phyloP scores from a whole-genome alignment of 257 asterid genomes.

The Solanum chaucha region DNA sequence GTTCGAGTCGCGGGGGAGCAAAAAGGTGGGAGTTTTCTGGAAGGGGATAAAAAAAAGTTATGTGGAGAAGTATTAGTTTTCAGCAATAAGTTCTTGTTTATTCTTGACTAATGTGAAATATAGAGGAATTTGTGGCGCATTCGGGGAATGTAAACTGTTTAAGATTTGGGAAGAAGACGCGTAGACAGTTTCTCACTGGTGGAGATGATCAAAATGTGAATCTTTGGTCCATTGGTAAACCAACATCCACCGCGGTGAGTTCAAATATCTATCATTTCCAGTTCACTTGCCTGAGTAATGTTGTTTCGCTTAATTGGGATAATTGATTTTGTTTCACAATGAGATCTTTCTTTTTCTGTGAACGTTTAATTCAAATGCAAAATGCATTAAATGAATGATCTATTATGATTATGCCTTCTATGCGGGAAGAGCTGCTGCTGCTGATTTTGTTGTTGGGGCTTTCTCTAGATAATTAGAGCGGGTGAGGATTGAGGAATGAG shows the following conservation, averaged over 20 bases:
- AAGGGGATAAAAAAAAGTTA: neutral
- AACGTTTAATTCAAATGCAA: neutral
- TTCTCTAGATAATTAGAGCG: too few species aligned
- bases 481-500: too few species aligned
- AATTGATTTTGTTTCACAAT: neutral
- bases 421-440: neutral
- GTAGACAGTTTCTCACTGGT: slow-evolving; percentile 77
- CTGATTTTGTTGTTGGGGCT: too few species aligned
- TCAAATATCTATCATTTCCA: neutral
- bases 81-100: slow-evolving; percentile 2
- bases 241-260: slow-evolving; percentile 72
- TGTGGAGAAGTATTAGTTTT: neutral
- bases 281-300: neutral
- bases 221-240: slow-evolving; percentile 94
- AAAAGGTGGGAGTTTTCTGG: neutral
- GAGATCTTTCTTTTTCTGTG: neutral
- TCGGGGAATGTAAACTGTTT: slow-evolving; percentile 91
- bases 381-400: neutral
- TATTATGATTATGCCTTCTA: neutral
- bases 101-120: slow-evolving; percentile 45
- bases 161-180: slow-evolving; percentile 87
- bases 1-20: neutral
- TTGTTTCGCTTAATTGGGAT: neutral
- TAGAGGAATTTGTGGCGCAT: slow-evolving; percentile 99
- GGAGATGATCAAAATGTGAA: slow-evolving; percentile 97